Conservation (phyloP, 1,284 basidiomycete species). For the Pyrrhoderma noxium region DNA sequence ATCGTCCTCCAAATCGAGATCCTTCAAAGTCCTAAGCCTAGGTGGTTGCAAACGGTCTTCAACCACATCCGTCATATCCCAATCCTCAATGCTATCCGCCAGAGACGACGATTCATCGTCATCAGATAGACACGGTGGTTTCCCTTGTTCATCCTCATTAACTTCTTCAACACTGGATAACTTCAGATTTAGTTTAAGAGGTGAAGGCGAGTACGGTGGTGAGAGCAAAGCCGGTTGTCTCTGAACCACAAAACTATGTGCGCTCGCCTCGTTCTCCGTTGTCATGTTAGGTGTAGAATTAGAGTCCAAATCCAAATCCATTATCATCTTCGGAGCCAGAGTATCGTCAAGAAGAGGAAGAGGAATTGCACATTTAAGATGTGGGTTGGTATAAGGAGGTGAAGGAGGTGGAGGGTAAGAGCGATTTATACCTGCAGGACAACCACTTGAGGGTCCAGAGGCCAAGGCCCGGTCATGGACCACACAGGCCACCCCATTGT, state of each 20-base stretch:
- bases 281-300: too few species aligned
- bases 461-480: constrained; percentile 5
- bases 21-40: background rate
- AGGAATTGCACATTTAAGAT: constrained; percentile 15
- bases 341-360: constrained; percentile 2
- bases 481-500: constrained; percentile 5
- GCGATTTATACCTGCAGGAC: background rate
- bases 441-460: background rate
- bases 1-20: constrained; percentile 6
- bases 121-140: background rate
- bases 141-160: constrained; percentile 7
- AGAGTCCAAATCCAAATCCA: background rate
- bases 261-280: background rate
- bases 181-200: background rate
- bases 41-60: constrained; percentile 1
- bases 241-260: too few species aligned
- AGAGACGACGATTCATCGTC: background rate
- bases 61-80: background rate
- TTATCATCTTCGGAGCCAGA: background rate
- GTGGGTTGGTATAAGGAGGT: constrained; percentile 16
- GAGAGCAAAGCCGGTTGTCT: background rate
- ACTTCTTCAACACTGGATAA: constrained; percentile 4
- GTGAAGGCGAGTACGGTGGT: constrained; percentile 11
- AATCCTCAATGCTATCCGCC: too few species aligned
- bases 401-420: constrained; percentile 15